Conservation (phyloP, 2,329 filamentous ascomycete genomes). For the Lachnellula arida region DNA sequence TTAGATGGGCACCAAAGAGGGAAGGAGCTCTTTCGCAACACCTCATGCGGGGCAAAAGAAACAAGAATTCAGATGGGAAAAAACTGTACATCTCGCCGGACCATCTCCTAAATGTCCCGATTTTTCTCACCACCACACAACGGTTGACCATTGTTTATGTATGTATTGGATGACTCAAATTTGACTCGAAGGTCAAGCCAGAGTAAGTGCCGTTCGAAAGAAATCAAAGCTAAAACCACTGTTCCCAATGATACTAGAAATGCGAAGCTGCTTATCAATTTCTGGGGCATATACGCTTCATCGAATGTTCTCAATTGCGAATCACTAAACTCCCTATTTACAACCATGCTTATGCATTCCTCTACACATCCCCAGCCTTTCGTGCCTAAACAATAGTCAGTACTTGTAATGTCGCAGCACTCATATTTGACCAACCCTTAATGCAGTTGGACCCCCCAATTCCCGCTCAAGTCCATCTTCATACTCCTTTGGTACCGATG, state of each 20-base stretch:
- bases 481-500: constrained; percentile 65
- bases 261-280: too few species aligned
- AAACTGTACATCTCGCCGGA: too few species aligned
- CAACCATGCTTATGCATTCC: constrained; percentile 26
- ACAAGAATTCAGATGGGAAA: too few species aligned
- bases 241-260: neutral
- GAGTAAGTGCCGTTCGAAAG: too few species aligned
- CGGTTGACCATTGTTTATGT: too few species aligned
- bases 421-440: constrained; percentile 51
- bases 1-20: neutral
- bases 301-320: neutral
- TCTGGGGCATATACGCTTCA: neutral
- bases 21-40: neutral
- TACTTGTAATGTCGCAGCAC: neutral
- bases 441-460: constrained; percentile 63
- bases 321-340: constrained; percentile 28
- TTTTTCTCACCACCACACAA: too few species aligned
- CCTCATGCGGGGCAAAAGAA: too few species aligned
- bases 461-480: constrained; percentile 69
- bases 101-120: too few species aligned
- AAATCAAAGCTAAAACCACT: neutral
- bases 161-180: too few species aligned
- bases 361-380: constrained; percentile 45
- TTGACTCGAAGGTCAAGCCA: too few species aligned
- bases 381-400: constrained; percentile 42